phyloP scores from a whole-genome alignment of 2,329 filamentous ascomycete genomes.

The Chaetothyriales sp. region DNA sequence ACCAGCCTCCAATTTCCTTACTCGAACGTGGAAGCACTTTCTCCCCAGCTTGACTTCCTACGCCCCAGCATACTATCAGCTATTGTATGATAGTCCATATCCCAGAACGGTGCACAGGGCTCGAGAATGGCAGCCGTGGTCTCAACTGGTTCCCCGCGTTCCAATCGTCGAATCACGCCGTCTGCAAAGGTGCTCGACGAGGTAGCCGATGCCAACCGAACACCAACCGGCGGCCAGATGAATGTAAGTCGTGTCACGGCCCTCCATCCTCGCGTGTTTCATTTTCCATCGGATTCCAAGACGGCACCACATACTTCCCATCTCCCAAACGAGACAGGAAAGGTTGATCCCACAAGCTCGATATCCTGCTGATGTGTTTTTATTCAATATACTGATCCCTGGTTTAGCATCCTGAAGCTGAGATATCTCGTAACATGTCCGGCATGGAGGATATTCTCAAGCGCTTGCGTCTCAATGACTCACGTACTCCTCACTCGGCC shows the following conservation, averaged over 20 bases:
- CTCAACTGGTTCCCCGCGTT: slow-evolving; percentile 12
- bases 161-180: slow-evolving; percentile 15
- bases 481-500: slow-evolving; percentile 8
- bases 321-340: neutral
- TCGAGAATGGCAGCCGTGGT: slow-evolving; percentile 9
- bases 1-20: neutral
- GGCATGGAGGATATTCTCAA: slow-evolving; percentile 48
- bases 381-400: neutral
- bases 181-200: slow-evolving; percentile 13
- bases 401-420: neutral
- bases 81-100: neutral
- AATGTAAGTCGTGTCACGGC: slow-evolving; percentile 6
- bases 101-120: neutral
- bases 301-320: neutral
- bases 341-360: neutral
- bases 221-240: slow-evolving; percentile 6
- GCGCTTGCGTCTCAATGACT: slow-evolving; percentile 26
- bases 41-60: neutral
- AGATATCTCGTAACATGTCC: slow-evolving; percentile 6
- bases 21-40: neutral
- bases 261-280: neutral
- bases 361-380: neutral
- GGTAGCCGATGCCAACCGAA: slow-evolving; percentile 5
- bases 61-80: neutral
- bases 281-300: neutral